phyloP scores from a whole-genome alignment of 2,329 filamentous ascomycete genomes.

The Aureobasidium namibiae region DNA sequence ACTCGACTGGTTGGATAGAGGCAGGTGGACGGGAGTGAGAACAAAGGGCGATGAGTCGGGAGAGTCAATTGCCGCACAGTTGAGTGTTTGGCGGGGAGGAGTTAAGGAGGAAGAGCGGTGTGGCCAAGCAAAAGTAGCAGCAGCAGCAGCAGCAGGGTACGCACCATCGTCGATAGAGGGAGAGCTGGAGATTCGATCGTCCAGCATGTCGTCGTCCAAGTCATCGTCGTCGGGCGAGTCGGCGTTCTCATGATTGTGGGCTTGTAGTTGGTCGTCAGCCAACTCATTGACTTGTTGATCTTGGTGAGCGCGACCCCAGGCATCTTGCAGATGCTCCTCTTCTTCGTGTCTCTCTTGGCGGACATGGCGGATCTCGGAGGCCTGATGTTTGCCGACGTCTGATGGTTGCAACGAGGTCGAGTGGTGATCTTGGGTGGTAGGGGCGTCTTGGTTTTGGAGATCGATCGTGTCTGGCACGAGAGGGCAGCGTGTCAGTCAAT shows the following conservation, averaged over 20 bases:
- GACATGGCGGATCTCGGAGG: conserved; percentile 72
- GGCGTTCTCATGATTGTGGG: conserved; percentile 24
- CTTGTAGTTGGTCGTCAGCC: conserved; percentile 50
- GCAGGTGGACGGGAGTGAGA: conserved; percentile 26
- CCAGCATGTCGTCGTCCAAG: conserved; percentile 89
- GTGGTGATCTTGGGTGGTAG: conserved; percentile 76
- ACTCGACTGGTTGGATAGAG: conserved; percentile 13
- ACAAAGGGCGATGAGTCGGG: conserved; percentile 36
- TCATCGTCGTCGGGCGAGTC: conserved; percentile 55
- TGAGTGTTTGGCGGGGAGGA: conserved; percentile 26
- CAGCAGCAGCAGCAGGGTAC: conserved; percentile 46
- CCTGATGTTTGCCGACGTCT: conserved; percentile 63
- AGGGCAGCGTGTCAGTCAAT: not conserved
- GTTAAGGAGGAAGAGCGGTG: conserved; percentile 35
- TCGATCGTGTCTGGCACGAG: conserved; percentile 73
- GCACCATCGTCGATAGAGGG: conserved; percentile 98
- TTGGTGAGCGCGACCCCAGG: conserved; percentile 34
- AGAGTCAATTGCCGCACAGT: conserved; percentile 24
- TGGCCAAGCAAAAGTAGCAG: conserved; percentile 33
- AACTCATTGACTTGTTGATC: conserved; percentile 32
- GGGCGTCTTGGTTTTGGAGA: conserved; percentile 73
- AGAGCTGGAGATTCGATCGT: conserved; percentile 88
- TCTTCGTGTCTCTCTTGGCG: conserved; percentile 64
- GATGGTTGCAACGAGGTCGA: conserved; percentile 45
- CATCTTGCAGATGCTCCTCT: conserved; percentile 58